These are phyloP conservation scores for Bacterosira constricta DNA, from an alignment of 108 stramenopile genomes.

Conservation along the genomic window DNA sequence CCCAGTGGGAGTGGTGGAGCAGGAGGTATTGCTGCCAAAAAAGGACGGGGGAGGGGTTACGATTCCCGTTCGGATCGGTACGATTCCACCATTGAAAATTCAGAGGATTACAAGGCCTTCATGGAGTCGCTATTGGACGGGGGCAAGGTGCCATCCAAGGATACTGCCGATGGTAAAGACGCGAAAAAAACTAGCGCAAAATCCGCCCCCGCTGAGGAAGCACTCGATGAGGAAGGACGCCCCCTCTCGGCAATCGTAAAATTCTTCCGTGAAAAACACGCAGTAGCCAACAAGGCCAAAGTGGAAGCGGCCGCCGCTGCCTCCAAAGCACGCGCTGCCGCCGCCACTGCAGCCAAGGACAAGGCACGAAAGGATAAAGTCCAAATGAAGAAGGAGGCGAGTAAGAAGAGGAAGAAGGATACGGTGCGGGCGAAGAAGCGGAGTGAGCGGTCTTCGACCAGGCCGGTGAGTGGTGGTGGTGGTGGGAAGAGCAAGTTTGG, in stretches of 20 bases:
- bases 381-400: constrained; percentile 4
- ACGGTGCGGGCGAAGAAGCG: constrained; percentile 6
- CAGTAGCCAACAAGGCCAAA: constrained; percentile 24
- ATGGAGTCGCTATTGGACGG: constrained; percentile 29
- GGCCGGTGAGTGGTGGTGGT: not conserved
- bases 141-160: not conserved
- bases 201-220: not conserved
- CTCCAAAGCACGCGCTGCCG: constrained; percentile 14
- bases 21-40: not conserved
- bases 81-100: constrained; percentile 48
- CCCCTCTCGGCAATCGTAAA: constrained; percentile 41
- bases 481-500: not conserved
- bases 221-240: constrained; percentile 48
- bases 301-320: constrained; percentile 33
- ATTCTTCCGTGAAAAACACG: constrained; percentile 38
- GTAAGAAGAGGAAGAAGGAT: constrained; percentile 29
- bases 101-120: constrained; percentile 46
- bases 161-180: not conserved
- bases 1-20: not conserved
- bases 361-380: constrained; percentile 20
- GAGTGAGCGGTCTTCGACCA: not conserved
- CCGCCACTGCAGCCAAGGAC: constrained; percentile 18
- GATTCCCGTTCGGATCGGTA: constrained; percentile 38
- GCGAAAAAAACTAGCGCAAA: constrained; percentile 1
- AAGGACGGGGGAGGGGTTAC: constrained; percentile 6